Conservation (phyloP, 441 rosid species). For the Bruguiera hainesii region DNA sequence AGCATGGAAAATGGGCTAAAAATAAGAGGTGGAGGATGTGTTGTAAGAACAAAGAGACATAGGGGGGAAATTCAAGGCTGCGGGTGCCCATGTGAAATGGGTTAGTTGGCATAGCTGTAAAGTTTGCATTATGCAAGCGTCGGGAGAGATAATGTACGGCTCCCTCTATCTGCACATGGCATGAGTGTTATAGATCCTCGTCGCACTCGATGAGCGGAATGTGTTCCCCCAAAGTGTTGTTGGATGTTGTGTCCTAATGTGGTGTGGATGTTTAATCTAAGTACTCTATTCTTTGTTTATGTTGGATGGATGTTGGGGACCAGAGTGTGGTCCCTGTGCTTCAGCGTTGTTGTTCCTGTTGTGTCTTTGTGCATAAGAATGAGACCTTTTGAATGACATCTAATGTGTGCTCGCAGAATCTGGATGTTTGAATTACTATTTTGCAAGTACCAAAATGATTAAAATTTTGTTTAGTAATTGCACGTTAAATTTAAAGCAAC, state of each 20-base stretch:
- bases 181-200: neutral
- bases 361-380: neutral
- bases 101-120: conserved; percentile 17
- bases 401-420: too few relatives aligned
- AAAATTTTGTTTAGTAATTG: too few relatives aligned
- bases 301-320: conserved; percentile 7
- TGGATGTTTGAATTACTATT: too few relatives aligned
- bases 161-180: neutral
- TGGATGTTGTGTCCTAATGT: conserved; percentile 11
- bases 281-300: neutral
- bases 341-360: neutral
- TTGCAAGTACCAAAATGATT: too few relatives aligned
- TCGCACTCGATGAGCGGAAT: neutral
- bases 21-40: conserved; percentile 10
- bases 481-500: too few relatives aligned
- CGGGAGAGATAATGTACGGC: neutral
- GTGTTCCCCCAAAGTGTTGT: neutral
- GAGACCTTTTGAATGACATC: neutral
- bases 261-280: neutral
- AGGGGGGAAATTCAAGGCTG: neutral
- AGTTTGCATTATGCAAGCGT: neutral
- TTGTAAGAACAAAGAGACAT: neutral
- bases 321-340: neutral
- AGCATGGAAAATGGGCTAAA: conserved; percentile 8
- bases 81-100: conserved; percentile 11